Conservation (phyloP, 208 protist genomes). For the Wallacemonas collosoma region DNA sequence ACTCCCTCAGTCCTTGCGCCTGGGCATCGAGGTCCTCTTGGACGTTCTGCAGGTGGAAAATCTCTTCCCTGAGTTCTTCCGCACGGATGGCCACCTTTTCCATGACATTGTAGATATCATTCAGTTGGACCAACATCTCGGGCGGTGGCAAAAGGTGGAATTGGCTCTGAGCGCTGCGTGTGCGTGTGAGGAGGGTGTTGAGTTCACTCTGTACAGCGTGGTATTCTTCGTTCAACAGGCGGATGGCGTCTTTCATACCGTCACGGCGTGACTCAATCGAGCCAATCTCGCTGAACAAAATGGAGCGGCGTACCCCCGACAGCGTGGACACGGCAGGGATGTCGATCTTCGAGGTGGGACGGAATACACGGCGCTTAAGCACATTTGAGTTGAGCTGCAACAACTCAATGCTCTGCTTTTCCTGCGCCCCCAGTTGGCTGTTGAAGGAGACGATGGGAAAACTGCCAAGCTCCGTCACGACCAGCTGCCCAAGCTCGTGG, state of each 20-base stretch:
- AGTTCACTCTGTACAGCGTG: conserved; percentile 44
- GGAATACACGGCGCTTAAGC: conserved; percentile 56
- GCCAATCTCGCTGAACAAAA: conserved; percentile 65
- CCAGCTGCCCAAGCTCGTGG: conserved; percentile 67
- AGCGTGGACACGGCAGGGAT: conserved; percentile 42
- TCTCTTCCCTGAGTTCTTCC: conserved; percentile 56
- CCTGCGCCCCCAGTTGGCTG: conserved; percentile 61
- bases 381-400: conserved; percentile 54
- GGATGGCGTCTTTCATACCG: conserved; percentile 48
- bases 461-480: conserved; percentile 48
- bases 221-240: conserved; percentile 62
- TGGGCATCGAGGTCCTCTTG: conserved; percentile 71
- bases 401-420: conserved; percentile 67
- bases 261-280: conserved; percentile 51
- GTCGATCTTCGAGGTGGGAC: conserved; percentile 30
- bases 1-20: conserved; percentile 55
- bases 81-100: conserved; percentile 73
- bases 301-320: conserved; percentile 42
- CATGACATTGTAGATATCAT: conserved; percentile 82
- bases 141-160: conserved; percentile 84
- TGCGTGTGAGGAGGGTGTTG: conserved; percentile 36
- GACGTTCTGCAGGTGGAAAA: conserved; percentile 46
- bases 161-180: conserved; percentile 49
- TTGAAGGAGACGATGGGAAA: conserved; percentile 75
- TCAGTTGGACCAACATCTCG: conserved; percentile 85